Conservation (phyloP, 139 green algal species). For the Picochlorum sp. region DNA sequence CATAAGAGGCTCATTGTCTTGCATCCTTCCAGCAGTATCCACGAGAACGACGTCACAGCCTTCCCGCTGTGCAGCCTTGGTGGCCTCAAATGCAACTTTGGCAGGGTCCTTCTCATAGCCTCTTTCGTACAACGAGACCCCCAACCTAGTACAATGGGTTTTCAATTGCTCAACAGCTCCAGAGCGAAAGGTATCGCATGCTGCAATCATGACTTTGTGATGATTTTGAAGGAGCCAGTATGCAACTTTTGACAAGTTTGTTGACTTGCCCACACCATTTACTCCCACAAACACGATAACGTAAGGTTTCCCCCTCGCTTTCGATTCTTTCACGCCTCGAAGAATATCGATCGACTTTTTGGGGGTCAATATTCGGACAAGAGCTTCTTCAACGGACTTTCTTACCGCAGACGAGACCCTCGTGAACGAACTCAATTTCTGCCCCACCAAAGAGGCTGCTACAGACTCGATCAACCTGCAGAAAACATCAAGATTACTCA, state of each 20-base stretch:
- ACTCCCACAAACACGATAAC: slow-evolving; percentile 96
- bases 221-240: slow-evolving; percentile 89
- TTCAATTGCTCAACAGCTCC: slow-evolving; percentile 98
- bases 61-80: slow-evolving; percentile 68
- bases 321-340: slow-evolving; percentile 47
- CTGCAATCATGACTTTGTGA: slow-evolving; percentile 80
- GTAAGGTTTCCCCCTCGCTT: slow-evolving; percentile 72
- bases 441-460: slow-evolving; percentile 64
- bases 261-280: slow-evolving; percentile 98
- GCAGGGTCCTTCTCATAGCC: slow-evolving; percentile 99
- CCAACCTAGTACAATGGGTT: slow-evolving; percentile 82
- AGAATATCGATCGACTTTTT: slow-evolving; percentile 68
- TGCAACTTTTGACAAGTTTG: slow-evolving; percentile 96
- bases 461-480: slow-evolving; percentile 61
- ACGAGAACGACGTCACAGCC: slow-evolving; percentile 89
- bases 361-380: slow-evolving; percentile 76
- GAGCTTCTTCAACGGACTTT: slow-evolving; percentile 65
- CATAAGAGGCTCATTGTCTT: slow-evolving; percentile 99
- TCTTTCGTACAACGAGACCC: slow-evolving; percentile 88
- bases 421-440: slow-evolving; percentile 82
- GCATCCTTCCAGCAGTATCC: slow-evolving; percentile 78
- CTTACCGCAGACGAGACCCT: slow-evolving; percentile 65
- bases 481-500: not conserved
- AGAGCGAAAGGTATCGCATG: slow-evolving; percentile 95
- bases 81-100: slow-evolving; percentile 77